Evolutionary conservation across 805 yeast genomes (phyloP).

Genomic region (Suhomyces pyralidae): DNA sequence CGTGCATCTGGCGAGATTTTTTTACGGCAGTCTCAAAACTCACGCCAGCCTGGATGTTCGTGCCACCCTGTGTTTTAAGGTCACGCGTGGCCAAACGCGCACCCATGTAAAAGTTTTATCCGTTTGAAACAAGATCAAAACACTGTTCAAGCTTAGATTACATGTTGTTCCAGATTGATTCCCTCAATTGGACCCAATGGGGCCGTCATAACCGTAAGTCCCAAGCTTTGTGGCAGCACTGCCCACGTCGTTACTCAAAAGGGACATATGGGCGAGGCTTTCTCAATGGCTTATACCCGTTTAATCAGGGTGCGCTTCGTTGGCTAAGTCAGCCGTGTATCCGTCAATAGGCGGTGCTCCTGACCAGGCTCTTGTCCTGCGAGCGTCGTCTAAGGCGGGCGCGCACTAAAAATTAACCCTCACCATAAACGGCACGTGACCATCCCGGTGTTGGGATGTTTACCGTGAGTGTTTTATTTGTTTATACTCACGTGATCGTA

Average conservation of each 20-base stretch:
- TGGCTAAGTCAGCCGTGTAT: not conserved
- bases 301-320: not conserved
- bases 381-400: too few species aligned
- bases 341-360: not conserved
- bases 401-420: too few species aligned
- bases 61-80: not conserved
- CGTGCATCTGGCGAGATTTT: not conserved
- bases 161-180: not conserved
- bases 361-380: too few species aligned
- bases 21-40: not conserved
- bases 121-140: not conserved
- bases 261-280: not conserved
- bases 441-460: too few species aligned
- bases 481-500: not conserved
- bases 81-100: not conserved
- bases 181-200: not conserved
- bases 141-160: not conserved
- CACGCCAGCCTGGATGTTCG: not conserved
- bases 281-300: not conserved
- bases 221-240: not conserved
- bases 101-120: not conserved
- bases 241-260: not conserved
- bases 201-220: not conserved
- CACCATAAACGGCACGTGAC: not conserved
- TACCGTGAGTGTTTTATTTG: too few species aligned